These are phyloP conservation scores for Leptosphaerulina australis DNA, from an alignment of 2,329 filamentous ascomycete species.

Conservation along the genomic window DNA sequence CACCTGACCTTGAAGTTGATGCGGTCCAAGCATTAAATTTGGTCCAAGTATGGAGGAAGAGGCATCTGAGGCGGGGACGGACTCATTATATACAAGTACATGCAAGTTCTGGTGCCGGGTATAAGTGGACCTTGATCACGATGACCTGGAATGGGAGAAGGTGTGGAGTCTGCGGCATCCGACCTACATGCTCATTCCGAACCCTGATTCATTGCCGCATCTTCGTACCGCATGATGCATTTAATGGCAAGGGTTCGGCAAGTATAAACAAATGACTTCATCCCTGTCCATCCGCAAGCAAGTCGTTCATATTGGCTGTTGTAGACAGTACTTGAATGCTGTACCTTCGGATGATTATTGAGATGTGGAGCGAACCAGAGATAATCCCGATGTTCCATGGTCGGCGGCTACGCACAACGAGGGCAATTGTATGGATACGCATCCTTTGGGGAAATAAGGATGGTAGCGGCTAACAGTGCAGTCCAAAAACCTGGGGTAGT, in stretches of 20 bases:
- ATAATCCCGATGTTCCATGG: neutral
- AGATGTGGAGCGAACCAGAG: neutral
- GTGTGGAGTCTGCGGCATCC: constrained; percentile 1
- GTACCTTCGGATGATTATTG: constrained; percentile 16
- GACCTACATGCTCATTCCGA: constrained; percentile 8
- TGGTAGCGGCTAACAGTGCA: neutral
- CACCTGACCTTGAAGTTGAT: constrained; percentile 1
- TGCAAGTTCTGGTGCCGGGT: constrained; percentile 8
- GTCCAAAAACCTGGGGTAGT: constrained; percentile 6
- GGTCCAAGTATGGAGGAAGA: neutral
- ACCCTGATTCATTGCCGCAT: constrained; percentile 3
- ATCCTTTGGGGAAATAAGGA: constrained; percentile 2
- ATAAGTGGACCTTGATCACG: constrained; percentile 15
- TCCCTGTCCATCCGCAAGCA: constrained; percentile 5
- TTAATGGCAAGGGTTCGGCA: neutral
- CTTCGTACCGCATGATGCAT: constrained; percentile 15
- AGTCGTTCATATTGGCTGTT: constrained; percentile 4
- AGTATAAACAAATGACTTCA: constrained; percentile 5
- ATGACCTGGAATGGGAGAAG: constrained; percentile 10
- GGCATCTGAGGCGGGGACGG: neutral
- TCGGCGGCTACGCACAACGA: constrained; percentile 11
- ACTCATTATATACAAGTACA: constrained; percentile 11
- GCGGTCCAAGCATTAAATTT: neutral
- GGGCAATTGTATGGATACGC: constrained; percentile 11
- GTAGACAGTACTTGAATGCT: neutral